Evolutionary conservation across 2,329 filamentous ascomycete genomes (phyloP).

Genomic region (Aspergillus pseudotamarii): DNA sequence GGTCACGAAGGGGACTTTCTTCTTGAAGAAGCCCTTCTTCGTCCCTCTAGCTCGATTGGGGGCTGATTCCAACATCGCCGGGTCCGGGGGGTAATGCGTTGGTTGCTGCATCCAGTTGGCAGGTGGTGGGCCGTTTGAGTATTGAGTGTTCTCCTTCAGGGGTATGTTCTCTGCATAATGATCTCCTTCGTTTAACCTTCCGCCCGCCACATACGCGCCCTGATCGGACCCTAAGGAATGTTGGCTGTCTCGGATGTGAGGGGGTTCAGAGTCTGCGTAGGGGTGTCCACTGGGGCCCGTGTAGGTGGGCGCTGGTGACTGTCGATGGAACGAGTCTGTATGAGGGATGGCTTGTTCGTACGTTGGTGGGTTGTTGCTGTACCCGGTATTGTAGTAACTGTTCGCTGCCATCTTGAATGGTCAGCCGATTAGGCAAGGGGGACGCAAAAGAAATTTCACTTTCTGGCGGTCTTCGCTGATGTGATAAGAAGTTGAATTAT

Average conservation of each 20-base stretch:
- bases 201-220: constrained; percentile 33
- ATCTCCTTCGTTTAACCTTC: constrained; percentile 35
- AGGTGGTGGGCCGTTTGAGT: constrained; percentile 33
- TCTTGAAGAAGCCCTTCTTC: constrained; percentile 59
- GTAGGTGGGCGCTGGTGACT: constrained; percentile 27
- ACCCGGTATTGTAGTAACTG: constrained; percentile 64
- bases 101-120: constrained; percentile 48
- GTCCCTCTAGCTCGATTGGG: constrained; percentile 29
- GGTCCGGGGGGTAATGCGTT: constrained; percentile 50
- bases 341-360: constrained; percentile 39
- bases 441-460: neutral
- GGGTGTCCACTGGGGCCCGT: constrained; percentile 34
- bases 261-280: constrained; percentile 44
- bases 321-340: constrained; percentile 42
- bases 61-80: constrained; percentile 48
- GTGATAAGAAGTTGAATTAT: neutral
- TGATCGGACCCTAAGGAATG: constrained; percentile 40
- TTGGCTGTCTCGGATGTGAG: constrained; percentile 41
- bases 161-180: constrained; percentile 48
- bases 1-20: constrained; percentile 74
- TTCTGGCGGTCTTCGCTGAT: neutral
- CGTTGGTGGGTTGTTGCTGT: constrained; percentile 35
- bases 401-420: constrained; percentile 60
- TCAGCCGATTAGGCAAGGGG: constrained; percentile 5
- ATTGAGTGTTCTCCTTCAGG: constrained; percentile 39